Evolutionary conservation across 495 filamentous ascomycete genomes (phyloP).

Genomic region (Penicillium chermesinum): DNA sequence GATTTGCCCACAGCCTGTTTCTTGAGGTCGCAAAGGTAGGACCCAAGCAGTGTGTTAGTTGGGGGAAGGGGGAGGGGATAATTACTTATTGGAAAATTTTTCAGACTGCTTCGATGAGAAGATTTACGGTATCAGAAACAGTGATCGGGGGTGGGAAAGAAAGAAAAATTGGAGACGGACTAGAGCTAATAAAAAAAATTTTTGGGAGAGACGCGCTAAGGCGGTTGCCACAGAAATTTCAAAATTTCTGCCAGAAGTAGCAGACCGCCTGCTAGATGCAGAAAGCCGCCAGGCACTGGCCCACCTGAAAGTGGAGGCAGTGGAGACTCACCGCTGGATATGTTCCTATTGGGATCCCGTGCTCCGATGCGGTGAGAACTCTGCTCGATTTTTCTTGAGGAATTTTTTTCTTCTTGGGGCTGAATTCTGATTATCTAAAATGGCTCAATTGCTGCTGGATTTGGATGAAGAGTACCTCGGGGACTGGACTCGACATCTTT

Average conservation of each 20-base stretch:
- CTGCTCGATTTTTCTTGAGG: too few relatives aligned
- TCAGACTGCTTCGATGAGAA: slow-evolving; percentile 24
- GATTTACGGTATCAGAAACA: not conserved
- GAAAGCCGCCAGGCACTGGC: not conserved
- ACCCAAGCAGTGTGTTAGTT: slow-evolving; percentile 36
- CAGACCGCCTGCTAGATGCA: not conserved
- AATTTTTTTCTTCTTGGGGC: too few relatives aligned
- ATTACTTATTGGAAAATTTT: slow-evolving; percentile 22
- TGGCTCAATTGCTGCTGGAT: too few relatives aligned
- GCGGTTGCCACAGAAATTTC: not conserved
- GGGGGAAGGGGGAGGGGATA: slow-evolving; percentile 15
- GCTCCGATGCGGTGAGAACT: not conserved
- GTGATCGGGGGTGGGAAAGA: not conserved
- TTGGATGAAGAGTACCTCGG: too few relatives aligned
- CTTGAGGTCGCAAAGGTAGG: slow-evolving; percentile 41
- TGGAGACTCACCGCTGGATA: not conserved
- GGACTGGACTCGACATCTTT: too few relatives aligned
- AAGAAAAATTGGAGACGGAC: not conserved
- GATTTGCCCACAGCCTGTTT: slow-evolving; percentile 48
- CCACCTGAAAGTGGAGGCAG: not conserved
- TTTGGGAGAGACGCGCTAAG: not conserved
- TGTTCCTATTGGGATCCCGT: not conserved
- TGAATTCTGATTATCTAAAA: too few relatives aligned
- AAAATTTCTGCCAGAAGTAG: not conserved
- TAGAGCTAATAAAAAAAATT: not conserved